These are phyloP conservation scores for Avicennia marina DNA, from an alignment of 257 asterid species.

Conservation along the genomic window DNA sequence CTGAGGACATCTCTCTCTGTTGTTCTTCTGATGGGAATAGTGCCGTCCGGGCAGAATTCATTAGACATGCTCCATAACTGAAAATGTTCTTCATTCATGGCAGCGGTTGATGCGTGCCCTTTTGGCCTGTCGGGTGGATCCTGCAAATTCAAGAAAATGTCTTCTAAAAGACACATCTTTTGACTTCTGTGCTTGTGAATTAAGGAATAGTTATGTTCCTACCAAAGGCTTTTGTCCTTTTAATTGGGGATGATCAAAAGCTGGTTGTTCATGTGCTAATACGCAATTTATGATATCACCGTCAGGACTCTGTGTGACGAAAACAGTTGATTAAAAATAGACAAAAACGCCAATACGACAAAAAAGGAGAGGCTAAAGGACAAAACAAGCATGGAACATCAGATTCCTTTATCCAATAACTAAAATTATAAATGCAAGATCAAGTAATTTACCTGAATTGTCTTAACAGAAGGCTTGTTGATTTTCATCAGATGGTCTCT, in stretches of 20 bases:
- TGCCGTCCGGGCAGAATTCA: slow-evolving; percentile 80
- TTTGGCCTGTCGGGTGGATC: slow-evolving; percentile 81
- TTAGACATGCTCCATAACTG: slow-evolving; percentile 73
- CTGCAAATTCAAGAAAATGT: slow-evolving; percentile 21
- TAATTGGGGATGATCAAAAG: slow-evolving; percentile 81
- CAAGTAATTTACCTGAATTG: slow-evolving; percentile 52
- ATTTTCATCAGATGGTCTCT: slow-evolving; percentile 56
- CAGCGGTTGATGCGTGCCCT: slow-evolving; percentile 35
- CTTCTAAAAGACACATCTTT: not conserved
- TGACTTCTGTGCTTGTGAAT: too few relatives aligned
- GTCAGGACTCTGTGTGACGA: slow-evolving; percentile 65
- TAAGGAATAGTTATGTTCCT: not conserved
- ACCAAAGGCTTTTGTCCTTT: slow-evolving; percentile 83
- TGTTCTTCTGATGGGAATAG: slow-evolving; percentile 76
- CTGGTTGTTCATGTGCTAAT: slow-evolving; percentile 65
- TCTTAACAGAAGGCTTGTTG: slow-evolving; percentile 70
- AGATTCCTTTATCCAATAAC: too few relatives aligned
- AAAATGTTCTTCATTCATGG: slow-evolving; percentile 39
- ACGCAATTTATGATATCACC: slow-evolving; percentile 89
- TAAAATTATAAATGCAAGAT: too few relatives aligned
- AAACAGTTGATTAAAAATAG: too few relatives aligned
- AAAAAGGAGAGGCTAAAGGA: too few relatives aligned
- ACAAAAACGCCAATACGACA: too few relatives aligned
- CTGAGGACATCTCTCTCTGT: slow-evolving; percentile 57
- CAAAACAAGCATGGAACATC: not conserved